Evolutionary conservation across 2,329 filamentous ascomycete genomes (phyloP), one percentile per base, ranked within the genome.

Genomic region (Colletotrichum coccodes): DNA sequence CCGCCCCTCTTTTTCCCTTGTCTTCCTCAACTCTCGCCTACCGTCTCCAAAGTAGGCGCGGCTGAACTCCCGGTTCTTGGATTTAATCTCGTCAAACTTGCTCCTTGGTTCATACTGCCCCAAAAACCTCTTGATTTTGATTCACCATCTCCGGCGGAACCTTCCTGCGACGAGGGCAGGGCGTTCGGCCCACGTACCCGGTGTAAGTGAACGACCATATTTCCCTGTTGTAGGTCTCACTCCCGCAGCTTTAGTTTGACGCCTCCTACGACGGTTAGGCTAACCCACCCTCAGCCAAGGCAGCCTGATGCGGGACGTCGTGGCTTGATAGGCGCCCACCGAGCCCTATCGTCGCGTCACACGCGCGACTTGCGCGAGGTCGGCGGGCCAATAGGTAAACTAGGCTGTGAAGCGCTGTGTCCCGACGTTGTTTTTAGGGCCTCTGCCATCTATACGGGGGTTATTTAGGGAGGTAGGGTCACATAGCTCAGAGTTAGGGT

Each of bases 241-340:
- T n/a, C 18, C 34, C 47, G 21, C 38, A 42, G 30, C 47, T 42
- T 18, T 66, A 56, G 32, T 30, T 26, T 28, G 18, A 64, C 32
- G 56, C 54, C 47, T 36, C 42, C 42, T 46, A 60, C 26, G 40
- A 50, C n/a, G 16, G 52, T 63, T 58, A 40, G 63, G 63, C 64
- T 63, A 46, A 68, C 61, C 68, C 50, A 23, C 18, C 34, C 21
- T 63, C 63, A 63, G 63, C 57, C 58, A 70, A 68, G 50, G 50
- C 67, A 62, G 52, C 50, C 67, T 63, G 50, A 40, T 23, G 28
- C 21, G 21, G 30, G 8, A 21, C 30, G 16, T 34, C 16, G 23
- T 44, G 21, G 36, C 28, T 66, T 11, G 49, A 18, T 30, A 64
- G 42, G 56, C 21, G 18, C 12, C 23, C 21, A 42, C 40, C 28